Conservation (phyloP, 441 rosid genomes). For the Populus hybrid region DNA sequence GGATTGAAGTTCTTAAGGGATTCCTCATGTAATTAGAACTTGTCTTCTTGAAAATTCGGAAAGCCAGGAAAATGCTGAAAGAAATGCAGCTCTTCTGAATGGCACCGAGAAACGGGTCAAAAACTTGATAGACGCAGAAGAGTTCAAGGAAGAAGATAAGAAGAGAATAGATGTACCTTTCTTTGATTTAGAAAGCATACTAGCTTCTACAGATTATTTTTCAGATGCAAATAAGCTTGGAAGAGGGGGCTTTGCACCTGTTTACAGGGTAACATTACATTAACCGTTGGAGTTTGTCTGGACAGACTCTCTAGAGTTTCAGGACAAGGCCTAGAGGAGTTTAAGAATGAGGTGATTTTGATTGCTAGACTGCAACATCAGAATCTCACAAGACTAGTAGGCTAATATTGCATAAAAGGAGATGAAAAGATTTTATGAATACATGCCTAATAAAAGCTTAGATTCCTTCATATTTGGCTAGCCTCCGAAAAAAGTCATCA, state of each 20-base stretch:
- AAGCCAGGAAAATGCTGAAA: constrained; percentile 23
- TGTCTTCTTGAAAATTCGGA: constrained; percentile 20
- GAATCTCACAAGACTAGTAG: constrained; percentile 59
- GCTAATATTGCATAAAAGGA: constrained; percentile 43
- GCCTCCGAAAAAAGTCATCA: background rate
- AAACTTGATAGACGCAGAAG: constrained; percentile 38
- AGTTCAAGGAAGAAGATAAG: constrained; percentile 42
- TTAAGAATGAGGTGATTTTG: constrained; percentile 58
- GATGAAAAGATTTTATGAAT: constrained; percentile 52
- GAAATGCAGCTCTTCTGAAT: constrained; percentile 27
- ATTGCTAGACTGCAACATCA: constrained; percentile 66
- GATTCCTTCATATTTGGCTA: constrained; percentile 55
- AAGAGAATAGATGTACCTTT: constrained; percentile 47
- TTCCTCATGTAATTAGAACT: background rate
- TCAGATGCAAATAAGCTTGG: constrained; percentile 51
- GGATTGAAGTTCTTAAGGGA: background rate
- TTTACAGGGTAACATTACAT: constrained; percentile 39
- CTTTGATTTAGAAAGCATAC: constrained; percentile 42
- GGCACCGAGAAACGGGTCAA: constrained; percentile 43
- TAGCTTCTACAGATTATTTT: constrained; percentile 52
- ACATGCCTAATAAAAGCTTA: constrained; percentile 38
- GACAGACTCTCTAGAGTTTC: constrained; percentile 53
- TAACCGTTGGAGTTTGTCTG: background rate
- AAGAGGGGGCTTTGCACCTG: constrained; percentile 63
- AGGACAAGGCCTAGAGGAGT: constrained; percentile 58